Percentiles rank a stretch among this genome's conserved stretches.
These are phyloP conservation scores for Solanum gandarillasii DNA, from an alignment of 257 asterid genomes.

Conservation along the genomic window DNA sequence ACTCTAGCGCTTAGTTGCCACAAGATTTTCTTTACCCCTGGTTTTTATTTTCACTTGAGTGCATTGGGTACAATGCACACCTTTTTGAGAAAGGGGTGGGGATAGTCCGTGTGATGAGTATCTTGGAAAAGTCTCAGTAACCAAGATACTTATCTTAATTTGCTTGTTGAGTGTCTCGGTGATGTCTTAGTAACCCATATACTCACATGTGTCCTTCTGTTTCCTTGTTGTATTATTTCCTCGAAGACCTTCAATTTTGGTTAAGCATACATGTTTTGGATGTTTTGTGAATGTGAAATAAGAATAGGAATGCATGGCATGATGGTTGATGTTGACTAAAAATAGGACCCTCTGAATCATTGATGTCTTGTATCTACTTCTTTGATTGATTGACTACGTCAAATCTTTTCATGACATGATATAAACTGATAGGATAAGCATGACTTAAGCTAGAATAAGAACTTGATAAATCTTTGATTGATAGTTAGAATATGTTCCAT, in stretches of 20 bases:
- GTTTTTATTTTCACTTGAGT: neutral
- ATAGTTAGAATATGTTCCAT: no score
- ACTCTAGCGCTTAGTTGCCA: neutral
- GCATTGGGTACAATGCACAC: neutral
- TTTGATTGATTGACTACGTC: neutral
- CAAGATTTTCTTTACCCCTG: no score
- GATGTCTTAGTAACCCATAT: neutral
- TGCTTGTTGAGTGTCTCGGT: neutral
- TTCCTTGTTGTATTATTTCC: neutral
- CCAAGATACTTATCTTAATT: neutral
- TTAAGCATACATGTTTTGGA: neutral
- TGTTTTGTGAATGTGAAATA: neutral
- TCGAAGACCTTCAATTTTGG: neutral
- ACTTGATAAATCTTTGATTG: neutral
- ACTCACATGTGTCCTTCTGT: neutral
- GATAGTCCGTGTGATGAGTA: neutral
- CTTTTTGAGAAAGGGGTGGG: neutral
- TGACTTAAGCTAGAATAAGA: neutral
- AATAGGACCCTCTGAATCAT: neutral
- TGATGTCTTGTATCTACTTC: no score
- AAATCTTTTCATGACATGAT: neutral
- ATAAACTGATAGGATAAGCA: no score
- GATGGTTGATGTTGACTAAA: neutral
- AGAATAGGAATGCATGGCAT: neutral
- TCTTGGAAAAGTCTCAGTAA: neutral